Evolutionary conservation across 1,139 yeast genomes (phyloP), one percentile per base, ranked within the genome.

Genomic region (Spathaspora sp.): DNA sequence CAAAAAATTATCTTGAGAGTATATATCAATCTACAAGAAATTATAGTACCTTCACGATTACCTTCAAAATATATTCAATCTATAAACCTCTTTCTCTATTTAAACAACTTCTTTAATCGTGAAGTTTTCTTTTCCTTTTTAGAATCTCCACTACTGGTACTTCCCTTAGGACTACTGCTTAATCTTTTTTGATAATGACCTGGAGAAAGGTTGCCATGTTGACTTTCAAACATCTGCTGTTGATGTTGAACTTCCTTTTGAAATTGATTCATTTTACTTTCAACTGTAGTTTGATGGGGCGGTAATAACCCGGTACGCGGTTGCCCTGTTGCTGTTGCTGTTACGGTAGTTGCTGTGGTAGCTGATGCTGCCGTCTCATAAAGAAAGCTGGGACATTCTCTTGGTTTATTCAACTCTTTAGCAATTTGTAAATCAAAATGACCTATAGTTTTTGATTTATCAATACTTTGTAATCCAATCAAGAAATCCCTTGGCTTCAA

Each of bases 401-500:
- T 54, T 1, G 65, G 55, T 27, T 43, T 17, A 13, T 50, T 49
- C 39, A 63, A 47, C 43, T 67, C 68, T 18, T 60, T 56, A 46
- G 57, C 57, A 18, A 74, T 56, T 26, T 65, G 60, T 48, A 74
- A 61, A 43, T 71, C 68, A 47, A 75, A 63, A 39, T 72, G 74
- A 3, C 52, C 57, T 5, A 60, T 23, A 8, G 58, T 54, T 50
- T 73, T 74, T 16, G 57, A 70, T 11, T 58, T 58, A 51, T 74
- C 78, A 36, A 74, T 68, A 27, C 66, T 60, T 55, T 74, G 80
- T 27, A 74, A 62, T 1, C 79, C 79, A 46, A 74, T 74, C 46
- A 74, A 62, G 51, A 74, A 74, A 54, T 74, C 80, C 23, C 79
- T 59, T 0, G 97, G 95, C 10, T 86, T 81, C 49, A 87, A 65